Conservation (phyloP, 2,329 filamentous ascomycete species). For the Diaporthe citriasiana region DNA sequence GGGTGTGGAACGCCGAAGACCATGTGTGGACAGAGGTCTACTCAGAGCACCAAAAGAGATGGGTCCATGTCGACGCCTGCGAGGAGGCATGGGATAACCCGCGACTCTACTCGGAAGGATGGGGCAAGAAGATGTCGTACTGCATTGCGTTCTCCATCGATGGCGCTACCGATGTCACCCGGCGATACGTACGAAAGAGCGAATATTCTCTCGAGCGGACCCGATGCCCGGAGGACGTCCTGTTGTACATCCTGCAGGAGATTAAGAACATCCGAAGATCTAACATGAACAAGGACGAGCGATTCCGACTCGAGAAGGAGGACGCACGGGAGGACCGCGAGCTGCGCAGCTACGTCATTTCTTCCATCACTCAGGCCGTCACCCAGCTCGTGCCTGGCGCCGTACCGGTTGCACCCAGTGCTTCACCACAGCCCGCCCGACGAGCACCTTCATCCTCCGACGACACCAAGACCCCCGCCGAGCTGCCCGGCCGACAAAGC, state of each 20-base stretch:
- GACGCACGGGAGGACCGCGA: constrained; percentile 82
- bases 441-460: constrained; percentile 52
- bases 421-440: constrained; percentile 47
- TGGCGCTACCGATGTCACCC: constrained; percentile 77
- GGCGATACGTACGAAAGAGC: constrained; percentile 78
- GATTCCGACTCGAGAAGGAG: constrained; percentile 85
- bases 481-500: constrained; percentile 64
- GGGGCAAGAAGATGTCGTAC: constrained; percentile 97
- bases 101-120: constrained; percentile 91
- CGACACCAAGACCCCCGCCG: constrained; percentile 73
- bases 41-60: constrained; percentile 91
- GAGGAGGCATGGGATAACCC: constrained; percentile 97
- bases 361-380: constrained; percentile 80
- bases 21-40: constrained; percentile 99
- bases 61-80: constrained; percentile 97
- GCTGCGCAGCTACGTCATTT: constrained; percentile 80
- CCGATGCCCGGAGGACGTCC: constrained; percentile 87
- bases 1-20: constrained; percentile 99
- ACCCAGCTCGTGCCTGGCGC: constrained; percentile 74
- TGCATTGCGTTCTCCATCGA: constrained; percentile 97
- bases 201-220: constrained; percentile 82
- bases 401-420: constrained; percentile 44
- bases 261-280: constrained; percentile 86
- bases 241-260: constrained; percentile 92
- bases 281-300: constrained; percentile 88